A percentile compares a stretch with the other conserved stretches of the same genome.
phyloP scores from a whole-genome alignment of 2,329 filamentous ascomycete genomes.

The Periglandula ipomoeae region DNA sequence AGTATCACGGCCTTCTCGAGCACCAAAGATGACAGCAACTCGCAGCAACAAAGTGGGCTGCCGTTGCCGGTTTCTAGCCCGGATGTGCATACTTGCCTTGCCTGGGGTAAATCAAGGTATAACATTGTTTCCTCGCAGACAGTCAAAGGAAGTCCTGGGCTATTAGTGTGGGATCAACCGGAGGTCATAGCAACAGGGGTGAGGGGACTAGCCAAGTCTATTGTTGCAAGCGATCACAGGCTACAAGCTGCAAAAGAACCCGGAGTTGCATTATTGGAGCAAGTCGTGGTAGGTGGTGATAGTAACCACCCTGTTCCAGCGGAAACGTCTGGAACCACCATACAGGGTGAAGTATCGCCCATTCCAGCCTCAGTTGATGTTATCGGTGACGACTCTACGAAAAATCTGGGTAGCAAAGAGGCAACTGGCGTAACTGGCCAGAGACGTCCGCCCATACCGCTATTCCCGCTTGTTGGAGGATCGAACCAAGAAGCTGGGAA shows the following conservation, averaged over 20 bases:
- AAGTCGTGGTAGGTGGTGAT: constrained; percentile 21
- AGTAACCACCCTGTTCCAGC: constrained; percentile 12
- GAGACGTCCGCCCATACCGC: constrained; percentile 1
- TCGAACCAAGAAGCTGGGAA: background rate
- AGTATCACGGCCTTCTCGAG: constrained; percentile 37
- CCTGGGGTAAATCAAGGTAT: constrained; percentile 37
- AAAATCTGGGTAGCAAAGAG: background rate
- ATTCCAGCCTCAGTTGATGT: background rate
- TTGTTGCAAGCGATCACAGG: constrained; percentile 28
- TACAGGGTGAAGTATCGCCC: constrained; percentile 1
- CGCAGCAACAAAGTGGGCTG: background rate
- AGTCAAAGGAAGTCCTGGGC: constrained; percentile 28
- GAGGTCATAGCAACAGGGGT: constrained; percentile 34
- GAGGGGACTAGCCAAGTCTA: constrained; percentile 28
- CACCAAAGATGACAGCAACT: constrained; percentile 19
- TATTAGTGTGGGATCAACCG: constrained; percentile 40
- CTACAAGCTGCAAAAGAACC: constrained; percentile 21
- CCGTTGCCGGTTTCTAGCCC: constrained; percentile 16
- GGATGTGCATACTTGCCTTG: constrained; percentile 33
- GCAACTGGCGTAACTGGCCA: no score
- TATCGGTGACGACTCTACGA: background rate
- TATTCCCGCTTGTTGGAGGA: background rate
- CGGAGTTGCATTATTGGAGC: constrained; percentile 21
- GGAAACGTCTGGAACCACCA: constrained; percentile 10
- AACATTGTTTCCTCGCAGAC: constrained; percentile 33